Evolutionary conservation across 129 eudicot genomes (phyloP), one percentile per base, ranked within the genome.

Genomic region (Escallonia herrerae): DNA sequence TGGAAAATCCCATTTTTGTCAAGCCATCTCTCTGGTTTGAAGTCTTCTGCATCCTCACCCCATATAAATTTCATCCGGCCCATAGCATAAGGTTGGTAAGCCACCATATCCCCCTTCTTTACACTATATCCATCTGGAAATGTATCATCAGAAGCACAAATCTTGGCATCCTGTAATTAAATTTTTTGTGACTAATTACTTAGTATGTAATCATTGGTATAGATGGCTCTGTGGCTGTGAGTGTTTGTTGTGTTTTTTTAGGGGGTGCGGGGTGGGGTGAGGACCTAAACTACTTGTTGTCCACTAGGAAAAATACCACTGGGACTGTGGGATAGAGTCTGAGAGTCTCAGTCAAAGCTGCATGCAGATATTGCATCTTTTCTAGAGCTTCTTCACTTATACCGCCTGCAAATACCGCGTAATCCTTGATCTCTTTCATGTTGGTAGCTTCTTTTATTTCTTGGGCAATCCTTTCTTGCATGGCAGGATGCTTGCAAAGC

Each of bases 271-370:
- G 33, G 33, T 22, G 33, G 33, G 33, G 33, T 22, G 33, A 22
- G 33, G 33, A 22, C 33, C 33, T 22, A 22, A 22, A 22, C 33
- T 22, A 22, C 33, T 22, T 22, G 33, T 22, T 22, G 33, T 22
- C 33, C 33, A 22, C 33, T 22, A 22, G 1, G 33, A 22, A 22
- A 58, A 42, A 3, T 79, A 86, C 97, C 81, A 81, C 60, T 3
- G 97, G 97, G 50, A 90, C 90, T 13, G 84, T 88, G 51, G 95
- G 97, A 68, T 83, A 90, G 45, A 90, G 90, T 62, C 97, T 83
- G 41, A 89, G 90, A 42, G 97, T 86, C 60, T 90, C 97, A 0
- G 88, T 62, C 45, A 90, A 67, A 15, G 91, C 71, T 46, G 97
- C 88, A 60, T 90, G 97, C 66, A 90, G 88, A 77, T 83, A 86